A percentile compares a stretch with the other conserved stretches of the same genome.
These are phyloP conservation scores for Pseudogymnoascus sp. DNA, from an alignment of 2,329 filamentous ascomycete species.

Conservation along the genomic window DNA sequence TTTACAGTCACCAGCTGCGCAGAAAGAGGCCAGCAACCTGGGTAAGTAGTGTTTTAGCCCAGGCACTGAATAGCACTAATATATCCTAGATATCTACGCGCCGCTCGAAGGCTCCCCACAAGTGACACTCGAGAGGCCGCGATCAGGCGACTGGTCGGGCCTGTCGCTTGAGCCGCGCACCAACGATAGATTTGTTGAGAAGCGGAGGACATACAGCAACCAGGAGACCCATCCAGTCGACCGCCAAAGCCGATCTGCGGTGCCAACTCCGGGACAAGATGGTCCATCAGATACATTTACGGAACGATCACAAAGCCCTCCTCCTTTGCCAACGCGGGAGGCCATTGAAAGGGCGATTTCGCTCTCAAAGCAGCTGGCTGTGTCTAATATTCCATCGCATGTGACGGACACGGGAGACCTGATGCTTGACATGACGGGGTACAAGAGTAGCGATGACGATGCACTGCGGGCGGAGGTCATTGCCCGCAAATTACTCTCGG, in stretches of 20 bases:
- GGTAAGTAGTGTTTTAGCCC: conserved; percentile 20
- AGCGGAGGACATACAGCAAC: conserved; percentile 17
- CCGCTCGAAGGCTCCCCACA: conserved; percentile 49
- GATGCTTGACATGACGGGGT: conserved; percentile 97
- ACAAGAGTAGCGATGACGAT: conserved; percentile 90
- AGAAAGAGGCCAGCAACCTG: conserved; percentile 27
- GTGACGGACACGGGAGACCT: conserved; percentile 91
- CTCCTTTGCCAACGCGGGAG: conserved; percentile 62
- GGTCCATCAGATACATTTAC: conserved; percentile 28
- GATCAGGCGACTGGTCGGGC: conserved; percentile 45
- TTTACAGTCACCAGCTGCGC: conserved; percentile 31
- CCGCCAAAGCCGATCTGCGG: conserved; percentile 34
- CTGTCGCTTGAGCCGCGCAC: conserved; percentile 37
- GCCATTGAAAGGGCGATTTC: conserved; percentile 77
- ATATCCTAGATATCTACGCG: conserved; percentile 33
- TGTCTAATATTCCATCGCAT: conserved; percentile 84
- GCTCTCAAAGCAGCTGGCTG: conserved; percentile 78
- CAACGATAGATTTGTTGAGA: conserved; percentile 48
- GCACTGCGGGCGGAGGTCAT: conserved; percentile 87
- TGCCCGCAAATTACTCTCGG: conserved; percentile 82
- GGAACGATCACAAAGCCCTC: conserved; percentile 67
- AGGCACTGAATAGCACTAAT: conserved; percentile 16
- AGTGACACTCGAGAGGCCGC: conserved; percentile 38
- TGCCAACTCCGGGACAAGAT: conserved; percentile 29
- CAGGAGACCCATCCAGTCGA: conserved; percentile 27